Evolutionary conservation across 2,329 filamentous ascomycete species (phyloP).

Genomic region (Endothia cerciana): DNA sequence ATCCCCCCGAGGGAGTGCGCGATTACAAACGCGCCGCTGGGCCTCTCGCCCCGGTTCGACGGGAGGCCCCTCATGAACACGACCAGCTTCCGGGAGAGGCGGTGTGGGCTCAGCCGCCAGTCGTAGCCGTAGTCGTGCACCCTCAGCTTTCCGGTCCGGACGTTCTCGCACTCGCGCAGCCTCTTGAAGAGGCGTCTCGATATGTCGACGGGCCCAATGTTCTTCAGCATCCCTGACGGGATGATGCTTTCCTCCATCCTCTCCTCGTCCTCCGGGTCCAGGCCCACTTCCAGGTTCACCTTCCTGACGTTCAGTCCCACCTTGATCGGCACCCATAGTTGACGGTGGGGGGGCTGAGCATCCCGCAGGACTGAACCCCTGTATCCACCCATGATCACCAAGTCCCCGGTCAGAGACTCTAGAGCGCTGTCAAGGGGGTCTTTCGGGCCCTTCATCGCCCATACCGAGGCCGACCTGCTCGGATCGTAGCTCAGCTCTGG

Average conservation of each 20-base stretch:
- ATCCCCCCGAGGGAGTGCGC: slow-evolving; percentile 87
- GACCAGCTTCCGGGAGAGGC: slow-evolving; percentile 73
- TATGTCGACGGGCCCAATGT: slow-evolving; percentile 91
- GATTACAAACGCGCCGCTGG: slow-evolving; percentile 76
- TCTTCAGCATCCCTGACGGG: slow-evolving; percentile 84
- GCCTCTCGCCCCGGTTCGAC: slow-evolving; percentile 63
- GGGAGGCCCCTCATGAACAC: slow-evolving; percentile 74
- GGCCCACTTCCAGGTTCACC: slow-evolving; percentile 85
- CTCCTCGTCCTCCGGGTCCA: slow-evolving; percentile 81
- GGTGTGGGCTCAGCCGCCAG: slow-evolving; percentile 83
- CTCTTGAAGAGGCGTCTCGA: slow-evolving; percentile 80
- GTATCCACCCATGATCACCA: slow-evolving; percentile 90
- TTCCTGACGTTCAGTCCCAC: slow-evolving; percentile 89
- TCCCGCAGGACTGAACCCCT: slow-evolving; percentile 88
- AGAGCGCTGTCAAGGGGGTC: slow-evolving; percentile 58
- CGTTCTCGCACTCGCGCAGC: slow-evolving; percentile 74
- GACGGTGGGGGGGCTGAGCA: slow-evolving; percentile 78
- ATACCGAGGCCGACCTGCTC: slow-evolving; percentile 27
- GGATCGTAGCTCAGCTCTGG: slow-evolving; percentile 25
- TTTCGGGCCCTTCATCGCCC: slow-evolving; percentile 32
- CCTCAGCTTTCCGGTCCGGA: slow-evolving; percentile 69
- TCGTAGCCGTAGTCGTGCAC: slow-evolving; percentile 94
- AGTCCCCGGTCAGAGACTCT: slow-evolving; percentile 75
- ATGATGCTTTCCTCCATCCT: slow-evolving; percentile 82
- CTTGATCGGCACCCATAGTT: slow-evolving; percentile 93